These are phyloP conservation scores for Candida railenensis DNA, from an alignment of 805 yeast genomes.

Conservation along the genomic window DNA sequence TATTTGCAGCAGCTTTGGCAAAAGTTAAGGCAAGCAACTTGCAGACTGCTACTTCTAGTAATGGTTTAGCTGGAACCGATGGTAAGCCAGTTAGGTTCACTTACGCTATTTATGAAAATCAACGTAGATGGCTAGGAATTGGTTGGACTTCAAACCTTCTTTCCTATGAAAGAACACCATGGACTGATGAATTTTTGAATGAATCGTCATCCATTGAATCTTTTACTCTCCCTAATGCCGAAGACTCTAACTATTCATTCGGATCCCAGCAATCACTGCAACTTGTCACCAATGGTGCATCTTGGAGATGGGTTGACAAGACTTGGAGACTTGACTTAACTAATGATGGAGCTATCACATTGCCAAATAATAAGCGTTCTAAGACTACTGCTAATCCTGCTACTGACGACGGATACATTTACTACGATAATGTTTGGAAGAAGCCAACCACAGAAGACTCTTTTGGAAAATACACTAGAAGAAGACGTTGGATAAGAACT, in stretches of 20 bases:
- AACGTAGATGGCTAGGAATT: conserved; percentile 94
- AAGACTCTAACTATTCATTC: conserved; percentile 26
- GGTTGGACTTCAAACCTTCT: conserved; percentile 95
- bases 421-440: conserved; percentile 93
- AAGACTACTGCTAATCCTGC: conserved; percentile 68
- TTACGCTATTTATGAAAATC: conserved; percentile 90
- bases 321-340: conserved; percentile 90
- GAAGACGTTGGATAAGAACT: conserved; percentile 94
- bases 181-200: conserved; percentile 96
- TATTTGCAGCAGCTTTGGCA: conserved; percentile 56
- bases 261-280: conserved; percentile 28
- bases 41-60: conserved; percentile 9
- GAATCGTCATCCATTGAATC: conserved; percentile 75
- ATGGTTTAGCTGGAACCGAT: conserved; percentile 13
- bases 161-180: conserved; percentile 90
- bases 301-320: conserved; percentile 94
- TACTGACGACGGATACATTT: conserved; percentile 81
- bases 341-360: conserved; percentile 80
- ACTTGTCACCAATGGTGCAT: conserved; percentile 55
- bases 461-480: conserved; percentile 85
- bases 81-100: conserved; percentile 72
- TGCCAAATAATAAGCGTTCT: conserved; percentile 56
- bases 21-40: conserved; percentile 44
- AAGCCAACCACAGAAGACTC: conserved; percentile 85
- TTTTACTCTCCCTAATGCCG: conserved; percentile 78